Evolutionary conservation across 306 rosid genomes (phyloP).

Genomic region (Gynostemma pentaphyllum): DNA sequence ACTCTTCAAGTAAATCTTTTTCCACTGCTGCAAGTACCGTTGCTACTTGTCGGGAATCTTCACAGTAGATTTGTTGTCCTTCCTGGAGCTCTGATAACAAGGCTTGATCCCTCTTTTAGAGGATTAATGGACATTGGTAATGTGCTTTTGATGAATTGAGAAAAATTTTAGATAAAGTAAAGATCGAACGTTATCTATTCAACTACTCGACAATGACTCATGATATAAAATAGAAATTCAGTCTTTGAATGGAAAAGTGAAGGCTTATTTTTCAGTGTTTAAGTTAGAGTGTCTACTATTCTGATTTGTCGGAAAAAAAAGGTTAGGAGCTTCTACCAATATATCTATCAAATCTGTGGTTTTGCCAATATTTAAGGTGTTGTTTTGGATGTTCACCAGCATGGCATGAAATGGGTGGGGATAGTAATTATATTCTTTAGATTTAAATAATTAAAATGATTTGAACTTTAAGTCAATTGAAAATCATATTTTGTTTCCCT

Average conservation of each 20-base stretch:
- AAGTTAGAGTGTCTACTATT: not conserved
- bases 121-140: not conserved
- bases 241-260: not conserved
- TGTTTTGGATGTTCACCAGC: no score
- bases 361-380: no score
- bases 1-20: constrained; percentile 52
- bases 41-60: no score
- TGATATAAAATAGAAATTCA: not conserved
- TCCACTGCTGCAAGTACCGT: not conserved
- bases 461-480: no score
- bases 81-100: constrained; percentile 17
- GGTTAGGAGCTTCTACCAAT: no score
- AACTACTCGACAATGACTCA: not conserved
- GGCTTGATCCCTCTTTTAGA: not conserved
- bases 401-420: no score
- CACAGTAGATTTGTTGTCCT: no score
- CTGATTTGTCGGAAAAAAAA: no score
- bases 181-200: not conserved
- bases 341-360: no score
- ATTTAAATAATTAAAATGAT: no score
- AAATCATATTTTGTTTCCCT: no score
- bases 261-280: not conserved
- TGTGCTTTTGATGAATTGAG: constrained; percentile 1
- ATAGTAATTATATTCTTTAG: no score
- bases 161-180: not conserved